Evolutionary conservation across 23 red algal genomes (phyloP).

Genomic region (Rhodosorus marinus): DNA sequence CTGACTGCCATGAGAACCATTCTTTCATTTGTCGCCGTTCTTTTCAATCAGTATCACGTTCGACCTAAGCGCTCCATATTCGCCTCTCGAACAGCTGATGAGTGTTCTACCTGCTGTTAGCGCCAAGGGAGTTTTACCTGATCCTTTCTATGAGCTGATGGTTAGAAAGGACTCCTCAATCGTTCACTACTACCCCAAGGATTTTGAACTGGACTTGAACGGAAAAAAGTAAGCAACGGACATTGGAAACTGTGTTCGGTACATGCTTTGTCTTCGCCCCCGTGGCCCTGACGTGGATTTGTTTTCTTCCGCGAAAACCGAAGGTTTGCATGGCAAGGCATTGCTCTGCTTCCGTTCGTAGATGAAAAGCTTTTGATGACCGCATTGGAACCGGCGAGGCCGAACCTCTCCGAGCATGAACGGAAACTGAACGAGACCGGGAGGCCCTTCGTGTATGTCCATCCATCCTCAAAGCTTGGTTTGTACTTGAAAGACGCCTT

Average conservation of each 20-base stretch:
- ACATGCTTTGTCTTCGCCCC: too few relatives aligned
- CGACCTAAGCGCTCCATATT: conserved; percentile 36
- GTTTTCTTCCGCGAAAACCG: too few relatives aligned
- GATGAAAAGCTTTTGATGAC: conserved; percentile 17
- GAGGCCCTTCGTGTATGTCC: neutral
- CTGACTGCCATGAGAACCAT: too few relatives aligned
- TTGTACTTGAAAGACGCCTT: too few relatives aligned
- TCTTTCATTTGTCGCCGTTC: conserved; percentile 5
- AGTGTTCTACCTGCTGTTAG: conserved; percentile 50
- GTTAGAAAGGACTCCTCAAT: conserved; percentile 2
- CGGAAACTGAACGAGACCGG: neutral
- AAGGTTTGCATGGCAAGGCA: conserved; percentile 96
- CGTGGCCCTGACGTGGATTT: too few relatives aligned
- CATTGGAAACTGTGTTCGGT: too few relatives aligned
- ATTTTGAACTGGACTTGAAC: conserved; percentile 6
- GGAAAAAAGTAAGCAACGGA: conserved; percentile 10
- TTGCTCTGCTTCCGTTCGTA: conserved; percentile 84
- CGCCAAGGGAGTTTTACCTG: conserved; percentile 12
- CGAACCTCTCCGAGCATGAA: neutral
- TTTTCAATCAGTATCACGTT: conserved; percentile 6
- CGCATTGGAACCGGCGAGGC: neutral
- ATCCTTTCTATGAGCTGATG: conserved; percentile 20
- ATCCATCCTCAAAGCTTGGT: neutral
- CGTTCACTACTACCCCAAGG: neutral
- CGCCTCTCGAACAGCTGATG: conserved; percentile 70